Evolutionary conservation across 768 basidiomycete species (phyloP).

Genomic region (Collybiopsis luxurians): DNA sequence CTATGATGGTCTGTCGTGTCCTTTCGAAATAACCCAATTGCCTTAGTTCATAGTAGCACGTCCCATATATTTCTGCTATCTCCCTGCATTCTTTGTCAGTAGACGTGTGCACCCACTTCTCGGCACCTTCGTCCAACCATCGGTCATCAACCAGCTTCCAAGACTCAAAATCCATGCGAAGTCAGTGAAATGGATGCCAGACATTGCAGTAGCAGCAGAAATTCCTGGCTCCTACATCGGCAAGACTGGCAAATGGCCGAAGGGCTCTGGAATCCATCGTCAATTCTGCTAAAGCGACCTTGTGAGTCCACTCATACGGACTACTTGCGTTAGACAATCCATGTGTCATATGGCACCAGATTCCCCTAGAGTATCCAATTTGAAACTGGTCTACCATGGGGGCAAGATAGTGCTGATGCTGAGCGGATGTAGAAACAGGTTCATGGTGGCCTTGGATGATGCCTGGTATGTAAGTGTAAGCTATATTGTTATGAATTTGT

Average conservation of each 20-base stretch:
- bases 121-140: constrained; percentile 14
- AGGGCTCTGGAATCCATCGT: constrained; percentile 2
- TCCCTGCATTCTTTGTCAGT: constrained; percentile 10
- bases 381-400: constrained; percentile 1
- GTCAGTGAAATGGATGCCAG: not conserved
- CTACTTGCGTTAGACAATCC: no score
- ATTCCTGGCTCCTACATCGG: not conserved
- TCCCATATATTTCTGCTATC: constrained; percentile 19
- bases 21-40: constrained; percentile 36
- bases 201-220: not conserved
- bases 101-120: constrained; percentile 17
- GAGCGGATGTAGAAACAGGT: not conserved
- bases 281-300: not conserved
- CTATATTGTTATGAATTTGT: constrained; percentile 1
- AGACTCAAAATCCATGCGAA: constrained; percentile 8
- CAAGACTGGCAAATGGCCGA: not conserved
- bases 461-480: constrained; percentile 7
- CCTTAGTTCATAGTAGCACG: constrained; percentile 26
- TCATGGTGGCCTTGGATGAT: constrained; percentile 7
- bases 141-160: constrained; percentile 14
- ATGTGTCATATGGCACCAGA: not conserved
- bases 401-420: constrained; percentile 6
- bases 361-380: constrained; percentile 1
- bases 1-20: constrained; percentile 25
- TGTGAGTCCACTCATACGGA: not conserved